These are phyloP conservation scores for Euptelea pleiosperma DNA, from an alignment of 164 flowering plant species.

Conservation along the genomic window DNA sequence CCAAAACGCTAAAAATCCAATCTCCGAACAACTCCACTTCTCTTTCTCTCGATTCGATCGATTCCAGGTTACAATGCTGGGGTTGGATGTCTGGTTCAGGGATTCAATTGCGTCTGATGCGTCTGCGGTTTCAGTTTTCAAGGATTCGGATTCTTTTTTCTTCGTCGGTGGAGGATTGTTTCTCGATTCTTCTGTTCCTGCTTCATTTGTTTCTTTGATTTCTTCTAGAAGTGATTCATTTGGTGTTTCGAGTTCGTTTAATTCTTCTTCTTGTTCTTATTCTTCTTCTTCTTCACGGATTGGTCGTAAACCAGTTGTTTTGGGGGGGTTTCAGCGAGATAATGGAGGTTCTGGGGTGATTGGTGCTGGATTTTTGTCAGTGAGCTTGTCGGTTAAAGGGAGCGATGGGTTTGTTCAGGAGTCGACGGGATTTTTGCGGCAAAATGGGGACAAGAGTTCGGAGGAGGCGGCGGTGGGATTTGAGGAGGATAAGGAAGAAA, in stretches of 20 bases:
- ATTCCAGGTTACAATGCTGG: constrained; percentile 27
- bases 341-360: constrained; percentile 5
- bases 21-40: too few species aligned
- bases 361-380: constrained; percentile 38
- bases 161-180: constrained; percentile 46
- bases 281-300: background rate
- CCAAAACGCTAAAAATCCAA: constrained; percentile 8
- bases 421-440: constrained; percentile 26
- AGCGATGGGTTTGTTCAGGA: constrained; percentile 32
- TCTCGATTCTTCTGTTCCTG: constrained; percentile 44
- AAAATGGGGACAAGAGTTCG: constrained; percentile 21
- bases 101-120: constrained; percentile 15
- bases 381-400: constrained; percentile 49
- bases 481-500: constrained; percentile 13
- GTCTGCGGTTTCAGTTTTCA: constrained; percentile 6
- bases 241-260: constrained; percentile 9
- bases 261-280: constrained; percentile 1
- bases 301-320: constrained; percentile 15
- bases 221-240: constrained; percentile 12
- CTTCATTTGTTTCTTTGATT: constrained; percentile 40
- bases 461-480: constrained; percentile 15
- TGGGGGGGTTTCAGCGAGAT: constrained; percentile 16
- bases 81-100: constrained; percentile 22
- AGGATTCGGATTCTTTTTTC: constrained; percentile 8
- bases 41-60: background rate